Evolutionary conservation across 495 filamentous ascomycete genomes (phyloP).

Genomic region (Daldinia bambusicola): DNA sequence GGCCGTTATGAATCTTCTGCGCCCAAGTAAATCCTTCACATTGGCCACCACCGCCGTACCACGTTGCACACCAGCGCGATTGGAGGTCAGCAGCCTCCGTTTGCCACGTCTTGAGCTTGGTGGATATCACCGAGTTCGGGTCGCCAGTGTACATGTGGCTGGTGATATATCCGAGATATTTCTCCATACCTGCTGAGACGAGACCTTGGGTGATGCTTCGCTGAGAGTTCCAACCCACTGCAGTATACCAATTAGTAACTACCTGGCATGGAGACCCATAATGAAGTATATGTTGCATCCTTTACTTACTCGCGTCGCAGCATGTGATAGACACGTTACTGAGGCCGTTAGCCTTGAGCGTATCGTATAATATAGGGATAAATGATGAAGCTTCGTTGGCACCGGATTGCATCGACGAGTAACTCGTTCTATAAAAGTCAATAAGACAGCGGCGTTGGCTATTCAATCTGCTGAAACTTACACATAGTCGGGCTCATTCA

Average conservation of each 20-base stretch:
- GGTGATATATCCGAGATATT: slow-evolving; percentile 57
- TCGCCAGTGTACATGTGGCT: slow-evolving; percentile 60
- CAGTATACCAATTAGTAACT: slow-evolving; percentile 1
- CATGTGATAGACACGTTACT: slow-evolving; percentile 55
- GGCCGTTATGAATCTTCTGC: slow-evolving; percentile 57
- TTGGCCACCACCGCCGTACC: slow-evolving; percentile 58
- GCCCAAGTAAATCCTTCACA: slow-evolving; percentile 68
- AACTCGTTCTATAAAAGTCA: slow-evolving; percentile 45
- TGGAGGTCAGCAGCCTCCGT: slow-evolving; percentile 61
- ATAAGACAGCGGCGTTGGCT: neutral
- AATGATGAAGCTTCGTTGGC: slow-evolving; percentile 61
- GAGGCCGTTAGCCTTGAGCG: slow-evolving; percentile 52
- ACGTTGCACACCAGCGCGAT: slow-evolving; percentile 51
- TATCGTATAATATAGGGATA: slow-evolving; percentile 56
- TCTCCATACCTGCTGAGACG: slow-evolving; percentile 52
- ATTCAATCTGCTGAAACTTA: slow-evolving; percentile 19
- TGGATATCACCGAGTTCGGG: slow-evolving; percentile 52
- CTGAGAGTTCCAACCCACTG: slow-evolving; percentile 58
- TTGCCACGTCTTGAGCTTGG: slow-evolving; percentile 58
- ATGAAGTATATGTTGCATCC: neutral
- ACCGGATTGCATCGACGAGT: slow-evolving; percentile 57
- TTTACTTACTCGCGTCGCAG: slow-evolving; percentile 57
- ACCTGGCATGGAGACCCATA: neutral
- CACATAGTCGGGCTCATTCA: slow-evolving; percentile 66
- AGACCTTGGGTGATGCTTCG: slow-evolving; percentile 55